phyloP scores from a whole-genome alignment of 108 stramenopile species.

The Skeletonema tropicum region DNA sequence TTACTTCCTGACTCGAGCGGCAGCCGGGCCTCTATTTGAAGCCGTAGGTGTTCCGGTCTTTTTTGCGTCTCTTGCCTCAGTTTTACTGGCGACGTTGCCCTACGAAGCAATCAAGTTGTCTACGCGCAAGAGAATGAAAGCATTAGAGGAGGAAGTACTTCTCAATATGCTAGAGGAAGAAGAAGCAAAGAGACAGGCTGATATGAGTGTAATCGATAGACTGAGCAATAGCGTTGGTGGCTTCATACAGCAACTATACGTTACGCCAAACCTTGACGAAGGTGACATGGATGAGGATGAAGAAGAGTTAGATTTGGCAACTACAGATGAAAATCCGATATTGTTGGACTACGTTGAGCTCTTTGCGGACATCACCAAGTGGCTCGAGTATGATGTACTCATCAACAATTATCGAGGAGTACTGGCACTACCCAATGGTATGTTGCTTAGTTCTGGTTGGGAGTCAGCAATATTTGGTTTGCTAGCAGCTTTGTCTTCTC shows the following conservation, averaged over 20 bases:
- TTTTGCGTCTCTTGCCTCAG: conserved; percentile 57
- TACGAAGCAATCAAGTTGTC: conserved; percentile 67
- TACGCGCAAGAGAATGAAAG: conserved; percentile 37
- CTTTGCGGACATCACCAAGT: conserved; percentile 77
- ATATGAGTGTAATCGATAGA: conserved; percentile 31
- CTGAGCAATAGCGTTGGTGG: conserved; percentile 28
- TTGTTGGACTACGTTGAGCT: conserved; percentile 68
- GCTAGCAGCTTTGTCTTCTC: conserved; percentile 69
- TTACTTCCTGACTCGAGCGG: conserved; percentile 74
- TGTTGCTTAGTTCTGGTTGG: conserved; percentile 43
- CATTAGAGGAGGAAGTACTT: conserved; percentile 50
- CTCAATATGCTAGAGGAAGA: conserved; percentile 52
- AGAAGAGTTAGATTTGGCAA: neutral
- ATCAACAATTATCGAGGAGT: conserved; percentile 63
- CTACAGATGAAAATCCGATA: conserved; percentile 5
- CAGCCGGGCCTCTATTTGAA: conserved; percentile 58
- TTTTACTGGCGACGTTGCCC: conserved; percentile 65
- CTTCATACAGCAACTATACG: conserved; percentile 31
- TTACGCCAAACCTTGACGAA: conserved; percentile 1
- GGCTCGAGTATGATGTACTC: conserved; percentile 82
- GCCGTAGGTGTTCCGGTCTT: conserved; percentile 65
- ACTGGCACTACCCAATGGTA: conserved; percentile 40
- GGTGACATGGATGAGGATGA: neutral
- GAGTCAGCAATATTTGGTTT: conserved; percentile 69
- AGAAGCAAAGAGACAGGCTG: conserved; percentile 26